A percentile compares a stretch with the other conserved stretches of the same genome.
phyloP scores from a whole-genome alignment of 768 basidiomycete species.

The Rhizopogon vulgaris region DNA sequence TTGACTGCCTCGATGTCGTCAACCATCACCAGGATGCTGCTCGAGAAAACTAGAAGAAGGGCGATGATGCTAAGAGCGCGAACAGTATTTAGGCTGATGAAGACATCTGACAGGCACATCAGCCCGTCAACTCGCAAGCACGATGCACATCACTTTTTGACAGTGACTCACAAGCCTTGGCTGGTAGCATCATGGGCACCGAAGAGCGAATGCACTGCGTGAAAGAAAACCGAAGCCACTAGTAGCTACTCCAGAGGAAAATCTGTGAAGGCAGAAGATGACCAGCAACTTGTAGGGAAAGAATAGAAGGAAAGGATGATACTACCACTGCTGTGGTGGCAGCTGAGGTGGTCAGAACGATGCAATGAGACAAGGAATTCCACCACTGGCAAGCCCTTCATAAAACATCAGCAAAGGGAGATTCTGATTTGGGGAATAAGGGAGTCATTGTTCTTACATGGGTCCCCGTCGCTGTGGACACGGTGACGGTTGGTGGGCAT shows the following conservation, averaged over 20 bases:
- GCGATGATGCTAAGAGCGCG: conserved; percentile 72
- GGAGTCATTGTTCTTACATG: conserved; percentile 19
- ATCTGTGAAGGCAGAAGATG: conserved; percentile 1
- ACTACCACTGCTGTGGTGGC: background rate
- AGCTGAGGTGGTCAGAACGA: background rate
- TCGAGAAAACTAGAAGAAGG: conserved; percentile 75
- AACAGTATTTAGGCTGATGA: conserved; percentile 73
- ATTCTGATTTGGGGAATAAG: conserved; percentile 14
- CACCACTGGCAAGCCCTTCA: background rate
- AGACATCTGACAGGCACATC: conserved; percentile 32
- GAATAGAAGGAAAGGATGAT: background rate
- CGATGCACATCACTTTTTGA: background rate
- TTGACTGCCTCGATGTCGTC: conserved; percentile 75
- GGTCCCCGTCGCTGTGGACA: conserved; percentile 1
- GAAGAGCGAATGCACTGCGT: background rate
- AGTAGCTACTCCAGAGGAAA: conserved; percentile 12
- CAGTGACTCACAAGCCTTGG: conserved; percentile 22
- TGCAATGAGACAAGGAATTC: background rate
- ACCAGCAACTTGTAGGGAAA: conserved; percentile 20
- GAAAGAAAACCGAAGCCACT: conserved; percentile 4
- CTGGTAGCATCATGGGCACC: conserved; percentile 17
- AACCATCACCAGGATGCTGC: conserved; percentile 67
- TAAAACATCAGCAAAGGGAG: background rate
- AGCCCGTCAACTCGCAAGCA: background rate
- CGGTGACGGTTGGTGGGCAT: background rate